phyloP scores from a whole-genome alignment of 441 rosid species.

The Euphorbia celastroides region DNA sequence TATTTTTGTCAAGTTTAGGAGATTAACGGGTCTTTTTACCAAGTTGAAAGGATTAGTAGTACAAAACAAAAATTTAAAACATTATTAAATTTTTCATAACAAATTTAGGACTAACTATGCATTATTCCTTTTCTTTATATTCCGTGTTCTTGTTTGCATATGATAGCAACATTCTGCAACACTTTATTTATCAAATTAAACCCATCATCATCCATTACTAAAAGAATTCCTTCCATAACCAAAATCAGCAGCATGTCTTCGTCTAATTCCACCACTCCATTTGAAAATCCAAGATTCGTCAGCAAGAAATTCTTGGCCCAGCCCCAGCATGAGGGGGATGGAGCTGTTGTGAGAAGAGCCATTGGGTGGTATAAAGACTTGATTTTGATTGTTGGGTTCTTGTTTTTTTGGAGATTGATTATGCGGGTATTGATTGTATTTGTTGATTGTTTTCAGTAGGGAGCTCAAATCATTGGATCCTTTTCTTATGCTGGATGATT shows the following conservation, averaged over 20 bases:
- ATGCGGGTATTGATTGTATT: conserved; percentile 15
- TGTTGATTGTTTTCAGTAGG: conserved; percentile 39
- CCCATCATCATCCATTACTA: conserved; percentile 3
- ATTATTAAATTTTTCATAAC: too few relatives aligned
- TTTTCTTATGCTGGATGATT: conserved; percentile 76
- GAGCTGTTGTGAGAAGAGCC: conserved; percentile 62
- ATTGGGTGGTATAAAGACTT: conserved; percentile 53
- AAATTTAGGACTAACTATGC: too few relatives aligned
- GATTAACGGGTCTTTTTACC: too few relatives aligned
- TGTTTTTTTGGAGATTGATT: conserved; percentile 9
- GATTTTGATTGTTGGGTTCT: conserved; percentile 15
- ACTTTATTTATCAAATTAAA: conserved; percentile 19
- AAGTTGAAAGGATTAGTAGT: too few relatives aligned
- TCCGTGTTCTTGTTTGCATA: neutral
- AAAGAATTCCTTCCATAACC: conserved; percentile 5
- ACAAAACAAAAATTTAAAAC: too few relatives aligned
- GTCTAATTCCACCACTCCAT: conserved; percentile 31
- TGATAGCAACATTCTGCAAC: conserved; percentile 34
- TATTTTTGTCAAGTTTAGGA: too few relatives aligned
- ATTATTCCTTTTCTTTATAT: too few relatives aligned
- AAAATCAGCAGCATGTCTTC: conserved; percentile 47
- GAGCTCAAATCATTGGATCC: conserved; percentile 74
- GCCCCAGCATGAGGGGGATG: conserved; percentile 59
- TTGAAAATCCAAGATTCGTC: conserved; percentile 55
- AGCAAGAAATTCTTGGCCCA: conserved; percentile 59